Conservation (phyloP, 768 basidiomycete species). For the Lactarius sanguifluus region DNA sequence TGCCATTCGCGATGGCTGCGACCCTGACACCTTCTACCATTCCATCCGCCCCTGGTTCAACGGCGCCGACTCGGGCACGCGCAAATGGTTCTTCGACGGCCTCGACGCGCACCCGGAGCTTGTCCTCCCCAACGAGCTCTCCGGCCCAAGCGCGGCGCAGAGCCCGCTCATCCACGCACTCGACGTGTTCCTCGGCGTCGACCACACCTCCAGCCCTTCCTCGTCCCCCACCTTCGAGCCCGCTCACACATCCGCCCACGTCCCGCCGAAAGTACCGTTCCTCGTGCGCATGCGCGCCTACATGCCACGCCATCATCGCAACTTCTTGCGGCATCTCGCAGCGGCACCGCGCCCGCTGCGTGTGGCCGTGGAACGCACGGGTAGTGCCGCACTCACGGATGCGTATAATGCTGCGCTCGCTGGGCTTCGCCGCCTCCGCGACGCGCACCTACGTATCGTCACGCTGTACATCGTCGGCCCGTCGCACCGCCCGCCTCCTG, state of each 20-base stretch:
- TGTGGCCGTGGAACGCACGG: conserved; percentile 38
- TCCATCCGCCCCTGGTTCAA: conserved; percentile 63
- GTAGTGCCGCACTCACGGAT: conserved; percentile 32
- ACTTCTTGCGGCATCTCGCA: conserved; percentile 54
- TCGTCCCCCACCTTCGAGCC: conserved; percentile 15
- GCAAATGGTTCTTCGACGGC: conserved; percentile 48
- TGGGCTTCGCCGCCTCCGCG: conserved; percentile 55
- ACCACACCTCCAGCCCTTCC: conserved; percentile 39
- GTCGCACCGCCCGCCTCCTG: conserved; percentile 35
- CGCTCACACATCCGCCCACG: not conserved
- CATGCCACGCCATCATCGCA: conserved; percentile 61
- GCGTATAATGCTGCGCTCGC: conserved; percentile 52
- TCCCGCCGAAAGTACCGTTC: conserved; percentile 36
- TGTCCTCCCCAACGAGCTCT: conserved; percentile 42
- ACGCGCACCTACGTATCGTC: conserved; percentile 58
- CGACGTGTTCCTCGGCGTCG: conserved; percentile 54
- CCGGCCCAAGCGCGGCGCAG: conserved; percentile 62
- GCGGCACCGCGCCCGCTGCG: conserved; percentile 50
- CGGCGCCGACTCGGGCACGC: conserved; percentile 47
- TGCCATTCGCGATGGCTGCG: conserved; percentile 65
- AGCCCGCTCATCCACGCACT: conserved; percentile 57
- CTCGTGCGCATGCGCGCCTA: conserved; percentile 56
- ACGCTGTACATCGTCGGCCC: conserved; percentile 56
- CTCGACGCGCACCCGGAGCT: conserved; percentile 38
- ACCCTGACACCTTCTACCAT: conserved; percentile 63